Evolutionary conservation across 768 basidiomycete species (phyloP), one percentile per base, ranked within the genome.

Genomic region (Naganishia antarctica): DNA sequence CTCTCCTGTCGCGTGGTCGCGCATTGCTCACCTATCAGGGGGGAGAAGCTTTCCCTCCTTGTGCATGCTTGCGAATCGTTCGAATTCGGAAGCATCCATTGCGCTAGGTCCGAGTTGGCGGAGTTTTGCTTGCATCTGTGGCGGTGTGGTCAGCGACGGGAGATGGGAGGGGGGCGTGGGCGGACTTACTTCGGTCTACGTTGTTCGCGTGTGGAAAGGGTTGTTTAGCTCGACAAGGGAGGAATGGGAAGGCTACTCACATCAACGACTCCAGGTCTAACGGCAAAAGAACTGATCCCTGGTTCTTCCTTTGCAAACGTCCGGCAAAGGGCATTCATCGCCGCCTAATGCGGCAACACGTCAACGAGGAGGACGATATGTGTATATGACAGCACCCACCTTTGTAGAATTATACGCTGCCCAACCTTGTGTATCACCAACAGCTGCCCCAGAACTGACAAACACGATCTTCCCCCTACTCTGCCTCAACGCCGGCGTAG

Each of bases 211-310:
- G n/a, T n/a, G n/a, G n/a, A n/a, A n/a, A n/a, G n/a, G n/a, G n/a
- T n/a, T n/a, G n/a, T n/a, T n/a, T n/a, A n/a, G n/a, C n/a, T n/a
- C n/a, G n/a, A n/a, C n/a, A n/a, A n/a, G n/a, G n/a, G n/a, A n/a
- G n/a, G n/a, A n/a, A n/a, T n/a, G n/a, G n/a, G n/a, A n/a, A n/a
- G n/a, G n/a, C n/a, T n/a, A 69, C 75, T 69, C 63, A 76, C 75
- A 65, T 93, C 86, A 28, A 96, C 90, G 78, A 86, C 86, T 15
- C 93, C 93, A 0, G 93, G 93, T 3, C 91, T 84, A 2, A 96
- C 70, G 16, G 92, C 87, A 32, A 93, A 82, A 3, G 85, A 84
- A 8, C 83, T 81, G 40, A 96, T 79, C 34, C 81, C 80, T n/a
- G 84, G 84, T 75, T 96, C 91, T 74, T 96, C 93, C 69, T 83